Base-by-base conservation (phyloP, 208 protist genomes). In the Trypanosomatidae sp. region DNA sequence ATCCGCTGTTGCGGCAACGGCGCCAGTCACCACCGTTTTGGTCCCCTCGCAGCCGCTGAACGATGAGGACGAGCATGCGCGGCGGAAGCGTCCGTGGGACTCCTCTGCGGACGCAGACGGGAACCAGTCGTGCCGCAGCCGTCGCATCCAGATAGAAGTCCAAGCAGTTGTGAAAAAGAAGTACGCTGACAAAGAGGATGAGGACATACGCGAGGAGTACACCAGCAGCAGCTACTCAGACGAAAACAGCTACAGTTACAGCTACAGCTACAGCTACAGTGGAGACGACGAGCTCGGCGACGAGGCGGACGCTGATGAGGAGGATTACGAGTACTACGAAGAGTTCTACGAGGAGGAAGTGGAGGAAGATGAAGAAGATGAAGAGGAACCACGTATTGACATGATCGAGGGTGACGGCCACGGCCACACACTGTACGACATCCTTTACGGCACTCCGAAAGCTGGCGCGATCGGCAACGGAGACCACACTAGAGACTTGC, bases 311-410 rank as follows among this genome's bases (percentile, higher is more conserved):
- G 36, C 36, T 39, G 36, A 39, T 39, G 79, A 84, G 13, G 76
- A 83, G 36, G 80, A 84, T 41, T 81, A 88, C 64, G 80, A 88
- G 62, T 82, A 85, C 69, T 87, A 88, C 79, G 84, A 89, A 58
- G 85, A 89, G 74, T 77, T 87, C 66, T 85, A 88, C 53, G 83
- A 91, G 65, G 81, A 90, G 58, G 84, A 93, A 47, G 77, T 89
- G 15, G 84, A 90, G 62, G 82, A 90, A 60, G 84, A 89, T 44
- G 87, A 94, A 28, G 80, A 87, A 19, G 77, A 85, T 19, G 86
- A 92, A 30, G 90, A 95, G 64, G 86, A 89, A 47, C 90, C 90
- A 17, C 86, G 81, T 53, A 95, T 95, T 77, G 74, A 92, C 69
- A 85, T 95, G 66, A 91, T 95, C 79, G 78, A 80, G 9, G 87